Conservation (phyloP, 2,329 filamentous ascomycete genomes). For the Penicillium occitanis region DNA sequence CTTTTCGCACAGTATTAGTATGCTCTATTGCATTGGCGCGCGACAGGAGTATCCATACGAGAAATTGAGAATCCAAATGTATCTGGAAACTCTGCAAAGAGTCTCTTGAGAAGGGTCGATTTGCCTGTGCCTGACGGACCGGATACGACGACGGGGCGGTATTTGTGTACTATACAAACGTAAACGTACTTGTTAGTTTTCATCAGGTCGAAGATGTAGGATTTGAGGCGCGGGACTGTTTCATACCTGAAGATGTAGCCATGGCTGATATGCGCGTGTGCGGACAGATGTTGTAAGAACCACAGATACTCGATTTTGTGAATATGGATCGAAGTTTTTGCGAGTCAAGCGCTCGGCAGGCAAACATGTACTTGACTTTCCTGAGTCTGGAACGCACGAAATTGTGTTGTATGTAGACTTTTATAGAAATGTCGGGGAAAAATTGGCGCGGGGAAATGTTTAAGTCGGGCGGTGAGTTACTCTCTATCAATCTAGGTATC, state of each 20-base stretch:
- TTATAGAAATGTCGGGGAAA: neutral
- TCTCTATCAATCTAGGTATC: neutral
- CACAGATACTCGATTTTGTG: neutral
- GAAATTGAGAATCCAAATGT: slow-evolving; percentile 46
- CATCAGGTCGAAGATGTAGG: neutral
- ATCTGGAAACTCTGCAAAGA: slow-evolving; percentile 44
- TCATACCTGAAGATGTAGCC: slow-evolving; percentile 13
- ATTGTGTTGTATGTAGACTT: neutral
- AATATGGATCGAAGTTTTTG: neutral
- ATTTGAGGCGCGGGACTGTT: neutral
- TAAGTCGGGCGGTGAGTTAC: neutral
- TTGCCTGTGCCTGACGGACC: slow-evolving; percentile 46
- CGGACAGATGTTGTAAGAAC: neutral
- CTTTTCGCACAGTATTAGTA: slow-evolving; percentile 35
- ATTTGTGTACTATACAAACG: slow-evolving; percentile 19
- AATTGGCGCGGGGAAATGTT: slow-evolving; percentile 7
- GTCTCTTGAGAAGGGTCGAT: slow-evolving; percentile 44
- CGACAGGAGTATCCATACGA: slow-evolving; percentile 29
- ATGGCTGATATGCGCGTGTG: slow-evolving; percentile 5
- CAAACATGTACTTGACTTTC: slow-evolving; percentile 4
- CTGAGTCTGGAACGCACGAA: neutral
- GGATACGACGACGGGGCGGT: slow-evolving; percentile 43
- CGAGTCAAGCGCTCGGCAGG: neutral
- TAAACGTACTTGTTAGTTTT: neutral
- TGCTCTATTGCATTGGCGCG: neutral